A percentile compares a stretch with the other conserved stretches of the same genome.
Evolutionary conservation across 768 basidiomycete species (phyloP).

Genomic region (Macrolepiota albuminosa): DNA sequence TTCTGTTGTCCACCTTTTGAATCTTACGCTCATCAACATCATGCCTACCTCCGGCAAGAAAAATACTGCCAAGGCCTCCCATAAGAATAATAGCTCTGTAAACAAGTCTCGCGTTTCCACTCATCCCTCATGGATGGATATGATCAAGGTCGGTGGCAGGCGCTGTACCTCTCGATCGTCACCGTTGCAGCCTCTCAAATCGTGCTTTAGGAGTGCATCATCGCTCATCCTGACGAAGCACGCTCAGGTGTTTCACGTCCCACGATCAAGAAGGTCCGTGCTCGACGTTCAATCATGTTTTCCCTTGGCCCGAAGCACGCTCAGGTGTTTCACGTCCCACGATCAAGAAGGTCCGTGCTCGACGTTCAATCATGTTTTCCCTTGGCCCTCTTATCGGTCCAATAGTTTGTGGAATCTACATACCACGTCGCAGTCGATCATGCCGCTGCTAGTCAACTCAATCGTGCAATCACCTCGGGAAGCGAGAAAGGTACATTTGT

Average conservation of each 20-base stretch:
- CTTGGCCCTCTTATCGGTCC: conserved; percentile 11
- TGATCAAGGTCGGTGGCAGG: conserved; percentile 61
- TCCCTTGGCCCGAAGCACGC: conserved; percentile 43
- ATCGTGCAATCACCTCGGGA: conserved; percentile 66
- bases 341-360: conserved; percentile 67
- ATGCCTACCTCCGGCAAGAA: conserved; percentile 32
- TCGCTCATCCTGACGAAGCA: conserved; percentile 62
- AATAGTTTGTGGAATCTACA: conserved; percentile 74
- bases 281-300: conserved; percentile 10
- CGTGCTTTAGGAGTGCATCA: conserved; percentile 59
- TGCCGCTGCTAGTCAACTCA: conserved; percentile 70
- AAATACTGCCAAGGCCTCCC: conserved; percentile 29
- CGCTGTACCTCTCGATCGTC: background rate
- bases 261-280: conserved; percentile 70
- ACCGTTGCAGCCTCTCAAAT: conserved; percentile 11
- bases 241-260: conserved; percentile 76
- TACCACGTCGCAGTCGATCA: conserved; percentile 77
- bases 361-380: conserved; percentile 8
- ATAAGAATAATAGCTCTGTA: conserved; percentile 28
- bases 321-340: conserved; percentile 73
- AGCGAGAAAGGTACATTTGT: conserved; percentile 44
- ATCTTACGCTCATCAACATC: background rate
- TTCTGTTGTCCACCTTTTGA: conserved; percentile 1
- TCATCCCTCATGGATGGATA: conserved; percentile 72
- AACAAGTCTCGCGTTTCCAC: conserved; percentile 33